phyloP scores from a whole-genome alignment of 1,284 basidiomycete species.

The Mycena citricolor region DNA sequence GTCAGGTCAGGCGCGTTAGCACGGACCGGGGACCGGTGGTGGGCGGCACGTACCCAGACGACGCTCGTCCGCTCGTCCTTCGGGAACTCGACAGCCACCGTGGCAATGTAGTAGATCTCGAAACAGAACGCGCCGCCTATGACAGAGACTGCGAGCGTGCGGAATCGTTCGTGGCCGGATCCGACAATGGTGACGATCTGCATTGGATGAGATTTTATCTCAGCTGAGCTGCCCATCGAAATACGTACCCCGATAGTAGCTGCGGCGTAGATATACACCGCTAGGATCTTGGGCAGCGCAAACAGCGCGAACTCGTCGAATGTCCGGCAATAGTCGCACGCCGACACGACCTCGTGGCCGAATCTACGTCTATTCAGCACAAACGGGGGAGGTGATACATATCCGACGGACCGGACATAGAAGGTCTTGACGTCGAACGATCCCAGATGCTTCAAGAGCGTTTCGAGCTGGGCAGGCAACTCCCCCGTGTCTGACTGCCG shows the following conservation, averaged over 20 bases:
- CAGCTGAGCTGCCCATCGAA: background rate
- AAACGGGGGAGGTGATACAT: no score
- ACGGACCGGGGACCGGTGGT: constrained; percentile 1
- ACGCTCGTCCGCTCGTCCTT: constrained; percentile 36
- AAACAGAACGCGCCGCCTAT: constrained; percentile 48
- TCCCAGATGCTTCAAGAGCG: constrained; percentile 53
- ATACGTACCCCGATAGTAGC: constrained; percentile 51
- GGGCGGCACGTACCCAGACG: constrained; percentile 51
- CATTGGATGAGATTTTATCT: background rate
- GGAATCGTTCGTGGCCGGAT: constrained; percentile 42
- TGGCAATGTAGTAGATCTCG: constrained; percentile 55
- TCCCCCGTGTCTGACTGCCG: constrained; percentile 36
- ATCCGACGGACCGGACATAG: constrained; percentile 54
- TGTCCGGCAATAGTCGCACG: constrained; percentile 61
- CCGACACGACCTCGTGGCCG: constrained; percentile 60
- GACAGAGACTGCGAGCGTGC: constrained; percentile 46
- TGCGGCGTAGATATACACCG: constrained; percentile 58
- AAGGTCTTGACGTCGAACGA: constrained; percentile 57
- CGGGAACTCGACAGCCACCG: constrained; percentile 46
- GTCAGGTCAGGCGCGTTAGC: constrained; percentile 1
- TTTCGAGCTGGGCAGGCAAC: constrained; percentile 48
- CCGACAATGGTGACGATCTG: constrained; percentile 35
- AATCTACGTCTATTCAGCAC: constrained; percentile 42
- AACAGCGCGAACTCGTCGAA: constrained; percentile 59
- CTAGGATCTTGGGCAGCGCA: constrained; percentile 50